Conservation (phyloP, 208 protist species). For the Leishmania mexicana region DNA sequence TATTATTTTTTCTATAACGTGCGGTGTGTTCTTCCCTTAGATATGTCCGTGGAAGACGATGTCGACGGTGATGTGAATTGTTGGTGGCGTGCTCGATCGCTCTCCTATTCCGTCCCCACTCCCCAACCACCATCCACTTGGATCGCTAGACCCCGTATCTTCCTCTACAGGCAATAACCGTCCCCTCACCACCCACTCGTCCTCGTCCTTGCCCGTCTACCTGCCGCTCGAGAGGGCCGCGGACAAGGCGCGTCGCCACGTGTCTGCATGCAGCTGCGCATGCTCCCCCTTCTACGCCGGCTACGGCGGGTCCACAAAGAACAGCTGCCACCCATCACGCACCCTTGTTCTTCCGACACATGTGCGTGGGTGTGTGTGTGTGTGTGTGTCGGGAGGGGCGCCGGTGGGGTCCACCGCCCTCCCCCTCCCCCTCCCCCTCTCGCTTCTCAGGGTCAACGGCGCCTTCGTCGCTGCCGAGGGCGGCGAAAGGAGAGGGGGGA, state of each 20-base stretch:
- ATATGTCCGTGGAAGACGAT: too few relatives aligned
- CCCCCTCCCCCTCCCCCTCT: background rate
- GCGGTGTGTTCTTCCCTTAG: too few relatives aligned
- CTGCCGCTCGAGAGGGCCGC: too few relatives aligned
- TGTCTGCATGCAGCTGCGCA: background rate
- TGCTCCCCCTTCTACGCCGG: background rate
- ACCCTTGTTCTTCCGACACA: background rate
- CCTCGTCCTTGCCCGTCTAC: too few relatives aligned
- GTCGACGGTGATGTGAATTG: too few relatives aligned
- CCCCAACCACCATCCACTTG: background rate
- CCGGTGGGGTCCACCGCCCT: background rate
- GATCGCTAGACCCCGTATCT: background rate
- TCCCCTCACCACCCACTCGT: too few relatives aligned
- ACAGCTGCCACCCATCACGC: background rate
- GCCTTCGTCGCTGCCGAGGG: background rate
- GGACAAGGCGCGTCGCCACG: background rate
- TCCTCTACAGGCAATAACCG: background rate
- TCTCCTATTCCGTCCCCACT: background rate
- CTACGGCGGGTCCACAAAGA: background rate
- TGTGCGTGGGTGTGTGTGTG: background rate
- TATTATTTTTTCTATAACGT: too few relatives aligned
- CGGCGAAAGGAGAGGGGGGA: background rate
- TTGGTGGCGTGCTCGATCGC: too few relatives aligned
- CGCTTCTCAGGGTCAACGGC: background rate
- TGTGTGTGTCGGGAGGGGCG: too few relatives aligned